Base-by-base conservation (phyloP, 169 alveolate genomes). In the Eimeria tenella region DNA sequence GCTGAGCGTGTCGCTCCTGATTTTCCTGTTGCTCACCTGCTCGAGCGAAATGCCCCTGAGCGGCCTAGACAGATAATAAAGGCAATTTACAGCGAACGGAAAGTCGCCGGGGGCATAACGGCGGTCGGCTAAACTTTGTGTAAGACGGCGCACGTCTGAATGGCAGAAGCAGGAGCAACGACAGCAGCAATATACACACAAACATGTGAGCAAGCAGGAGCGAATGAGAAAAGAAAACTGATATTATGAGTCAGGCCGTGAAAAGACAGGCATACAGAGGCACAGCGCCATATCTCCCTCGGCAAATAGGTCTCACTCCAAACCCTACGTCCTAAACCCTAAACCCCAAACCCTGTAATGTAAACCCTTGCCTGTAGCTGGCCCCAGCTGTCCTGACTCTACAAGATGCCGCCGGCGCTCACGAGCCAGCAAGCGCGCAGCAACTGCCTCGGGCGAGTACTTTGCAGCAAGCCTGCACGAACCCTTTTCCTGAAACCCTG, bases 41-140 rank as follows among this genome's bases (percentile, higher is more conserved):
- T 86, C 82, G 4, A 68, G 17, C 31, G 93, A 86, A 84, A 86
- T n/a, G 25, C 93, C 83, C 58, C 93, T 71, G 68, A 49, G 71
- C 1, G 93, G 93, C 56, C 52, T 17, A 0, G 93, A 86, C 31
- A 86, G 86, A 31, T 68, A 68, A 53, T 86, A 86, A 19, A 86
- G 70, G 25, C 75, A 25, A 50, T 86, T 86, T 52, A 86, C 13
- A 7, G 93, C 93, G 53, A 86, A 86, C 17, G 70, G 21, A 17
- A 70, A 50, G 55, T 86, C 93, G 21, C 83, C 93, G 9, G 93
- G 93, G 13, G 84, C 93, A 25, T 63, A 70, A 31, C 93, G 84
- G 25, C 93, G 82, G 25, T 86, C 93, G 21, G 75, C 93, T 56
- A 86, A 31, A 55, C 93, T 63, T 71, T 86, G 93, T 31, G 75